Conservation (phyloP, 805 yeast species). For the Blastobotrys chiropterorum region DNA sequence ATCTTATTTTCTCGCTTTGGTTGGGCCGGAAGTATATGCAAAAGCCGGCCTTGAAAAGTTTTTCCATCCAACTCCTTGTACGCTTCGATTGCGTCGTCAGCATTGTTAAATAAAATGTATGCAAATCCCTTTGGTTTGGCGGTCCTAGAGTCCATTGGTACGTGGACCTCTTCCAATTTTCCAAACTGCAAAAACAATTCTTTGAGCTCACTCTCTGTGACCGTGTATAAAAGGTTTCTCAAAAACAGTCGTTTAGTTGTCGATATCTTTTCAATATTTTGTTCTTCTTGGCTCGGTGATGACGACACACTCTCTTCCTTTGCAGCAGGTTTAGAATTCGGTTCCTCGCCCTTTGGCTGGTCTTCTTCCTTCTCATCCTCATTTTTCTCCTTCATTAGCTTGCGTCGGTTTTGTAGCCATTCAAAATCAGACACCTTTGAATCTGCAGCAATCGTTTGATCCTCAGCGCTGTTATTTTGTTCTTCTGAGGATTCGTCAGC, state of each 20-base stretch:
- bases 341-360: constrained; percentile 7
- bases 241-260: constrained; percentile 78
- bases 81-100: constrained; percentile 72
- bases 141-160: constrained; percentile 85
- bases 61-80: constrained; percentile 71
- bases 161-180: constrained; percentile 75
- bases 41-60: constrained; percentile 86
- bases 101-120: constrained; percentile 63
- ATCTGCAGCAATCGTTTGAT: constrained; percentile 8
- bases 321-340: constrained; percentile 21
- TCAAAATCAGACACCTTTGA: constrained; percentile 63
- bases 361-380: constrained; percentile 15
- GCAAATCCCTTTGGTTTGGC: constrained; percentile 92
- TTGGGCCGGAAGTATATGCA: constrained; percentile 84
- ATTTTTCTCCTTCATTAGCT: constrained; percentile 47
- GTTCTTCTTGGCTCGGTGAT: constrained; percentile 37
- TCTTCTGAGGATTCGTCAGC: no score
- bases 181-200: constrained; percentile 65
- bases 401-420: constrained; percentile 76
- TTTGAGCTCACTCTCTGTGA: constrained; percentile 73
- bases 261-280: constrained; percentile 42
- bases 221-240: constrained; percentile 74
- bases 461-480: constrained; percentile 23
- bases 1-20: constrained; percentile 73
- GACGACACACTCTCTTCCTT: constrained; percentile 9